Base-by-base conservation (phyloP, 2,329 filamentous ascomycete species). In the Trichothecium sympodiale region DNA sequence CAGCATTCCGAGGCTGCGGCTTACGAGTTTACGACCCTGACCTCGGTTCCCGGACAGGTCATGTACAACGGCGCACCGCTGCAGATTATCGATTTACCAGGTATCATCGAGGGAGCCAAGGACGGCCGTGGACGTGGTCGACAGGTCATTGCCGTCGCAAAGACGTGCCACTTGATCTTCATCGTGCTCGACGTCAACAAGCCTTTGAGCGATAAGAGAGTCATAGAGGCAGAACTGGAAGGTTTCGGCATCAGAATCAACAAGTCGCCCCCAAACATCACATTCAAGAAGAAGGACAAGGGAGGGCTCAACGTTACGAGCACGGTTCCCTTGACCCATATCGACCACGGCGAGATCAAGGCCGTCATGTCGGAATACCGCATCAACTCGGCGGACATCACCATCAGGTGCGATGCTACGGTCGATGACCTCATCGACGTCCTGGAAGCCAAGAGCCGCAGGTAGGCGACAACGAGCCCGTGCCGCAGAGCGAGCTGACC, bases 261-360 rank as follows among this genome's bases (percentile, higher is more conserved):
- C 70, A 98, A 96, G 68, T 66, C 78, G 49, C 91, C 91, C 17
- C 91, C 91, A 29, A 98, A 98, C 58, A 98, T 98, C 52, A 84
- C 91, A n/a, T 94, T 95, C 70, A 93, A 81, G 65, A 98, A 98
- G 71, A 98, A 98, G 70, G 91, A 98, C 62, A 96, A 96, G 55
- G 91, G 91, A 48, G 91, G 91, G 26, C 77, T 98, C 54, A 88
- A 84, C 53, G 91, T 98, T 54, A 94, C 88, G n/a, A 91, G 77
- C 61, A 98, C 91, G 3, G 81, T 91, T 31, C 86, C 88, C 5
- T 68, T 98, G 47, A 82, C 82, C 17, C 86, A 98, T 61, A 94
- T 98, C 52, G 84, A 91, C 57, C 73, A 87, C 47, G 91, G 94
- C 53, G 91, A 98, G 67, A 94, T 98, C 69, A 93, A 85, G 65